Evolutionary conservation across 1,139 yeast species (phyloP).

Genomic region (Saccharomycopsis phalli): DNA sequence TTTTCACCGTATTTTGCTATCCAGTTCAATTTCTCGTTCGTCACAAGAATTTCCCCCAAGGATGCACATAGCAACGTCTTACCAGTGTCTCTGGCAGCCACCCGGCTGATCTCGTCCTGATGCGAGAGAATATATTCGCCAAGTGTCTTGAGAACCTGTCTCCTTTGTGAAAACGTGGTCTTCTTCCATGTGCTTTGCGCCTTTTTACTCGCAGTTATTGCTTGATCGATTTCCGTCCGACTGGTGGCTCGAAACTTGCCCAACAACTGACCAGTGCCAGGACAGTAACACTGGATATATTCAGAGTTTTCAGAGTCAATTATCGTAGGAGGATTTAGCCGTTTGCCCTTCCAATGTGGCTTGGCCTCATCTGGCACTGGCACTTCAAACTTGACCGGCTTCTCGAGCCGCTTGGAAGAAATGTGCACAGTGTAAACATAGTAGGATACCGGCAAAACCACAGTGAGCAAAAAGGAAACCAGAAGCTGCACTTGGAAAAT

Average conservation of each 20-base stretch:
- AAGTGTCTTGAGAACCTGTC: conserved; percentile 63
- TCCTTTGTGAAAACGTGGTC: conserved; percentile 54
- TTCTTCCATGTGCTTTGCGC: conserved; percentile 54
- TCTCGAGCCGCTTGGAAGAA: conserved; percentile 26
- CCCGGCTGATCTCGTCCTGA: conserved; percentile 79
- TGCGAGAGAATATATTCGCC: conserved; percentile 64
- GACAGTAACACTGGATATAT: conserved; percentile 78
- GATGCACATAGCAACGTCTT: conserved; percentile 93
- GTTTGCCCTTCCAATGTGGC: conserved; percentile 87
- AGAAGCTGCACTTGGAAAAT: conserved; percentile 24
- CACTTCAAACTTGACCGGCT: conserved; percentile 41
- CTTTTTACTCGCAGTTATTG: conserved; percentile 43
- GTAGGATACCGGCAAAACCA: conserved; percentile 23
- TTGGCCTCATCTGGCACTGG: conserved; percentile 76
- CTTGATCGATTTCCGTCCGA: conserved; percentile 57
- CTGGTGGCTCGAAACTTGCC: conserved; percentile 63
- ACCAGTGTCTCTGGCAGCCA: conserved; percentile 95
- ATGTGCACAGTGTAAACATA: conserved; percentile 23
- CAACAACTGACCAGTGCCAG: conserved; percentile 87
- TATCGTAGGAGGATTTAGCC: conserved; percentile 47
- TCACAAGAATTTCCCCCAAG: conserved; percentile 91
- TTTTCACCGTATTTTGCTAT: conserved; percentile 72
- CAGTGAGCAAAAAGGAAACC: conserved; percentile 25
- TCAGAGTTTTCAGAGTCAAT: conserved; percentile 46
- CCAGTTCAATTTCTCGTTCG: conserved; percentile 89